A percentile compares a stretch with the other conserved stretches of the same genome.
Evolutionary conservation across 2,329 filamentous ascomycete species (phyloP).

Genomic region (Claviceps capensis): DNA sequence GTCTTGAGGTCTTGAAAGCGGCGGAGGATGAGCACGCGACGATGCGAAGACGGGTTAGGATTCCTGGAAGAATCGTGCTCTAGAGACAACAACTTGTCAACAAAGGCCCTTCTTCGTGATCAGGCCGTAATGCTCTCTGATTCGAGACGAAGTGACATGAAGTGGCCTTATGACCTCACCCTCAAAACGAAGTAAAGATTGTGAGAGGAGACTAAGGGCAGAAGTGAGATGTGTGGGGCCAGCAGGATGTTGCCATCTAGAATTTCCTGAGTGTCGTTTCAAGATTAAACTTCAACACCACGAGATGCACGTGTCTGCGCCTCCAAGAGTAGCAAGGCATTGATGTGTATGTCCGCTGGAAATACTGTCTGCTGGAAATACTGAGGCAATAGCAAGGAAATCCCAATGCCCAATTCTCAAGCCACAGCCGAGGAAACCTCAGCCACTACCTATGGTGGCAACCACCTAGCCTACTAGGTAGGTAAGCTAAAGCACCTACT

Average conservation of each 20-base stretch:
- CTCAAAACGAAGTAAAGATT: background rate
- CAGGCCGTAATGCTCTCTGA: background rate
- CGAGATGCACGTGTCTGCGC: too few species aligned
- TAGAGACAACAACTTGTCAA: background rate
- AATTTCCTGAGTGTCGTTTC: too few species aligned
- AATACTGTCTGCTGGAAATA: too few species aligned
- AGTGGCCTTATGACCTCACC: background rate
- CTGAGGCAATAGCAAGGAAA: too few species aligned
- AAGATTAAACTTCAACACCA: too few species aligned
- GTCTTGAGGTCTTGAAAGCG: background rate
- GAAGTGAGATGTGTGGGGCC: background rate
- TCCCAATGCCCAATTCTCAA: background rate
- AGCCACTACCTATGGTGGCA: background rate
- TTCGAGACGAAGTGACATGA: background rate
- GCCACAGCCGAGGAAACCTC: slow-evolving; percentile 10
- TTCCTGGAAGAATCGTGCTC: background rate
- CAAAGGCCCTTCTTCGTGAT: background rate
- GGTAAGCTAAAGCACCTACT: too few species aligned
- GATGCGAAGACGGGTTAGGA: background rate
- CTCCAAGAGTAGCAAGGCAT: too few species aligned
- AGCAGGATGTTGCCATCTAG: background rate
- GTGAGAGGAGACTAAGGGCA: background rate
- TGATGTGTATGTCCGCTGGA: too few species aligned
- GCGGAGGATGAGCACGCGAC: background rate
- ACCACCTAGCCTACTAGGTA: background rate